Evolutionary conservation across 1,139 yeast genomes (phyloP), one percentile per base, ranked within the genome.

Genomic region (Komagataea norvegica): DNA sequence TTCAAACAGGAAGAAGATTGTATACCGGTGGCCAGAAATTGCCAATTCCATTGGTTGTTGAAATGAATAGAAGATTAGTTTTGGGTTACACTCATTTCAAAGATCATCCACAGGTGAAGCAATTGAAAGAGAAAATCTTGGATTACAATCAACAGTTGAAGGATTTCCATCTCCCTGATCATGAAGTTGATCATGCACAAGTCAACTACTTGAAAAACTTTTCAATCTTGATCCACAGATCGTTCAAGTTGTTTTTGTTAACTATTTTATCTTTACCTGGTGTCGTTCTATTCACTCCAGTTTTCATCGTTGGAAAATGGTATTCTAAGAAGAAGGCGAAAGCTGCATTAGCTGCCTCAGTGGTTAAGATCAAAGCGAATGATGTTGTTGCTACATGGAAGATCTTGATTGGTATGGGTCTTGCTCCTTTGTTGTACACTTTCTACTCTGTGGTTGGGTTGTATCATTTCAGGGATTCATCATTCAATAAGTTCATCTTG

Each of bases 331-430:
- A 70, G 48, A 88, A 88, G 60, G 88, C 93, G 23, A 68, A 62
- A 40, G 76, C 78, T 43, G 98, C 97, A 0, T 68, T 91, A 39
- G 89, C 88, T n/a, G 80, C 75, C 7, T 87, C 96, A 0, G 74
- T 87, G 2, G 98, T 91, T 24, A 91, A 91, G 59, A 81, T 91
- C 46, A 77, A 79, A 53, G 98, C 95, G 19, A 80, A 81, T 42
- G 98, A 91, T 60, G 96, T 91, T 20, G 72, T 88, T 42, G 96
- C 96, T 2, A 88, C 96, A 2, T 88, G 98, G 98, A 91, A 91
- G 60, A 79, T 91, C 31, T 68, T 91, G 48, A 89, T 91, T 31
- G 79, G 91, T 25, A 73, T 91, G 76, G 95, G 91, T 7, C 67
- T 86, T 42, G 93, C 96, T 0, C 98, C 98, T 2, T 60, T 87